Percentiles rank a stretch among this genome's conserved stretches.
Evolutionary conservation across 345 rosid species (phyloP).

Genomic region (Populus tremula): DNA sequence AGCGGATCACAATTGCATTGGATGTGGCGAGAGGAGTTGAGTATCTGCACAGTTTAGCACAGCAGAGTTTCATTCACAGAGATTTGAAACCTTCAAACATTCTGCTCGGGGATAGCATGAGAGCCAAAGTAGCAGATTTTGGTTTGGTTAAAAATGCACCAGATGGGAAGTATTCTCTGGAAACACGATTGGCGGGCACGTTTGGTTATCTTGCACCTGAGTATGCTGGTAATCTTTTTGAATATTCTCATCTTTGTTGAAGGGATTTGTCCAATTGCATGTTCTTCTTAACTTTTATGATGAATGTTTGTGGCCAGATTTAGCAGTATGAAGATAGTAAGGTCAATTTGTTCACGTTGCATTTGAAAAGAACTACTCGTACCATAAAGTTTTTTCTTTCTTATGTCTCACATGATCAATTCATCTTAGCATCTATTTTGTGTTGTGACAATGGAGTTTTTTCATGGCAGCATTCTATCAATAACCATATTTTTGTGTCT

Average conservation of each 20-base stretch:
- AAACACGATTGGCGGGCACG: conserved; percentile 27
- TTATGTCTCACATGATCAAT: background rate
- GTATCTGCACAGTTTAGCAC: conserved; percentile 28
- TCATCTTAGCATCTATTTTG: background rate
- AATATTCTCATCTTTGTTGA: background rate
- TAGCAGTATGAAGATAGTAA: background rate
- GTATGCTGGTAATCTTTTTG: conserved; percentile 22
- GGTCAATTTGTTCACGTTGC: background rate
- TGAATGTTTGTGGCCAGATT: background rate
- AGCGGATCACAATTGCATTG: conserved; percentile 22
- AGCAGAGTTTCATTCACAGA: conserved; percentile 29
- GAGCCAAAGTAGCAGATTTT: conserved; percentile 33
- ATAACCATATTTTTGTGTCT: background rate
- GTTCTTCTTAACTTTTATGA: background rate
- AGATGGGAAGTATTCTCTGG: conserved; percentile 24
- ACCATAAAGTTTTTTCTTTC: background rate
- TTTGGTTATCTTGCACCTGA: conserved; percentile 35
- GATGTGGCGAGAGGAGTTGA: conserved; percentile 32
- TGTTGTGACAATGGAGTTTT: background rate
- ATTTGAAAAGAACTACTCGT: background rate
- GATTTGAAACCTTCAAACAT: conserved; percentile 31
- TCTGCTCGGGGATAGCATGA: conserved; percentile 31
- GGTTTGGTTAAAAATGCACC: conserved; percentile 33
- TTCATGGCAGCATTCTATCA: background rate
- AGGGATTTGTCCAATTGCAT: background rate